These are phyloP conservation scores for Trichosanthes cucumerina DNA, from an alignment of 306 rosid genomes.

Conservation along the genomic window DNA sequence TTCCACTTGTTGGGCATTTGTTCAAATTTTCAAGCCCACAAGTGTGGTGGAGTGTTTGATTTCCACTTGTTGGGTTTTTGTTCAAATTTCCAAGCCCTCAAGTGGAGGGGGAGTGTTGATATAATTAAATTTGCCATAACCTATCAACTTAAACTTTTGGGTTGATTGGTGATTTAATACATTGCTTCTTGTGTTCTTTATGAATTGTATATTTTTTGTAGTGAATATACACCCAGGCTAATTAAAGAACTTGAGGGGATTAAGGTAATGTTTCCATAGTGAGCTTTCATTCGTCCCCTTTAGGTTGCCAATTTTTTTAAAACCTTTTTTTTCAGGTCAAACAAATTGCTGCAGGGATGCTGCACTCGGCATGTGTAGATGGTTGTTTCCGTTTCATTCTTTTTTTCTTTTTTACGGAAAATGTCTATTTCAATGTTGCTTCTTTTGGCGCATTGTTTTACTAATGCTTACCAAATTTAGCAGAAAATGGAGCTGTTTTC, in stretches of 20 bases:
- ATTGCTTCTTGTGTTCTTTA: neutral
- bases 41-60: too few species aligned
- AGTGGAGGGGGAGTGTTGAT: too few species aligned
- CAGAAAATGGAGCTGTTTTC: constrained; percentile 76
- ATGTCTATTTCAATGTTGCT: neutral
- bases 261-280: constrained; percentile 44
- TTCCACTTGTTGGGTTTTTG: too few species aligned
- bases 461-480: constrained; percentile 24
- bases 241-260: constrained; percentile 84
- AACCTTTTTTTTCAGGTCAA: constrained; percentile 37
- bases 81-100: too few species aligned
- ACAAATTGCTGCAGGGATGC: constrained; percentile 74
- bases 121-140: too few species aligned
- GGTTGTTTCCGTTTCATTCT: constrained; percentile 32
- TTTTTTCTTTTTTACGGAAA: neutral
- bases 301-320: neutral
- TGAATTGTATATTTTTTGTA: constrained; percentile 23
- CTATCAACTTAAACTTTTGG: too few species aligned
- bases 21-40: too few species aligned
- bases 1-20: too few species aligned
- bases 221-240: constrained; percentile 86
- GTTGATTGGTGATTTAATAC: too few species aligned
- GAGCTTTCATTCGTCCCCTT: constrained; percentile 9
- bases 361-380: constrained; percentile 73
- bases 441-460: neutral